Evolutionary conservation across 2,329 filamentous ascomycete species (phyloP), one percentile per base, ranked within the genome.

Genomic region (Colletotrichum echinochloae): DNA sequence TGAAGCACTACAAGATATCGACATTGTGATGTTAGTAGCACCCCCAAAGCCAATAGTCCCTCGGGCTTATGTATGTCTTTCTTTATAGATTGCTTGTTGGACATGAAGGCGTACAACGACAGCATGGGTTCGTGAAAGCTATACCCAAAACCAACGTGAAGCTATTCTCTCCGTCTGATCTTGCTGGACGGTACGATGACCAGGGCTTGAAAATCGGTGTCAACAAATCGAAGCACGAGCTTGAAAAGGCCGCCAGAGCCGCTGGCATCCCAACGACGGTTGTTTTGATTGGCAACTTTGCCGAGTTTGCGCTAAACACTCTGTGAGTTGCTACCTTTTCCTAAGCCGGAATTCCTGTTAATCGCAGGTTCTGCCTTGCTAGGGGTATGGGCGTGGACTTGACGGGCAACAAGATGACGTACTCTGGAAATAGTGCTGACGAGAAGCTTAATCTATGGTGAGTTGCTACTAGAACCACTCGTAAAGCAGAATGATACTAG

Each of bases 81-180:
- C 2, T 0, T 46, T 20, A 5, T 11, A 70, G 67, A n/a, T 78
- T 75, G 12, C 72, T 78, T 7, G 67, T 70, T 4, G 67, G 67
- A 4, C 75, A 75, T 30, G 74, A 77, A n/a, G 74, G 73, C 0
- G 49, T 76, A 18, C 9, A 57, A 8, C 72, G 61, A 33, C 76
- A 78, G 44, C 74, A 74, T 37, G 74, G 30, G 28, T 77, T 79
- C 57, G 55, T 78, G 39, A 74, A 73, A 35, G 76, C 77, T 0
- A 77, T 79, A 18, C 75, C 77, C 0, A 72, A 76, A 28, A 72
- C 76, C 1, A 72, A 73, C 3, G 77, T 78, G 7, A 75, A 77
- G 56, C 55, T 78, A 0, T 78, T 78, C 54, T 74, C 78, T 33
- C 77, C 76, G 2, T 79, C 76, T 0, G 74, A 78, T 18, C 68